Conservation (phyloP, 768 basidiomycete species). For the Favolaschia claudopus region DNA sequence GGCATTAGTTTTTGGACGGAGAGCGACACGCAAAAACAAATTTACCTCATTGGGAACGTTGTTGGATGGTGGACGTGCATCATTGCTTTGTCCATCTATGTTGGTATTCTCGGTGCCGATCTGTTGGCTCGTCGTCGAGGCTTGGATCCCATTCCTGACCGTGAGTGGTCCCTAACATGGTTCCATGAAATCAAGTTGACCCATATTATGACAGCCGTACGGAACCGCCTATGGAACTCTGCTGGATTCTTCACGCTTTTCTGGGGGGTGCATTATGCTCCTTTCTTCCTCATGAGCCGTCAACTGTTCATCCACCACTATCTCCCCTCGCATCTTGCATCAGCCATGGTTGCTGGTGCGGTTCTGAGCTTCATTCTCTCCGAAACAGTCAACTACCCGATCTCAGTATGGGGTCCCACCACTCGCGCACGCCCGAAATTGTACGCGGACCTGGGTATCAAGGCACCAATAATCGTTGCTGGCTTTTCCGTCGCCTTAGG, state of each 20-base stretch:
- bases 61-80: constrained; percentile 96
- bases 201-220: constrained; percentile 65
- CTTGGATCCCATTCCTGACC: constrained; percentile 83
- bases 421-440: constrained; percentile 62
- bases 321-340: constrained; percentile 94
- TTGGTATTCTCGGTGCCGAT: constrained; percentile 92
- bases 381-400: constrained; percentile 91
- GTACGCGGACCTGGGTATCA: constrained; percentile 79
- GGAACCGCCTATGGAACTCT: constrained; percentile 94
- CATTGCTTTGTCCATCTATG: constrained; percentile 83
- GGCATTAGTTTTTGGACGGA: constrained; percentile 99
- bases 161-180: constrained; percentile 63
- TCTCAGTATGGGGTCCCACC: constrained; percentile 77
- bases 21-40: constrained; percentile 84
- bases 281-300: constrained; percentile 97
- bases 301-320: constrained; percentile 99
- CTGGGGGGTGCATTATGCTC: constrained; percentile 95
- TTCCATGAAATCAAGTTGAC: background rate
- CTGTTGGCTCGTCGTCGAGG: constrained; percentile 86
- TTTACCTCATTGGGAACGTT: constrained; percentile 95
- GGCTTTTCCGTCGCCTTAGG: constrained; percentile 69
- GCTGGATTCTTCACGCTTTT: constrained; percentile 94
- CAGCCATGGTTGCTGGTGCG: constrained; percentile 90
- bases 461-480: constrained; percentile 72
- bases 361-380: constrained; percentile 90